Evolutionary conservation across 1,284 basidiomycete species (phyloP).

Genomic region (Microbotryomycetes sp.): DNA sequence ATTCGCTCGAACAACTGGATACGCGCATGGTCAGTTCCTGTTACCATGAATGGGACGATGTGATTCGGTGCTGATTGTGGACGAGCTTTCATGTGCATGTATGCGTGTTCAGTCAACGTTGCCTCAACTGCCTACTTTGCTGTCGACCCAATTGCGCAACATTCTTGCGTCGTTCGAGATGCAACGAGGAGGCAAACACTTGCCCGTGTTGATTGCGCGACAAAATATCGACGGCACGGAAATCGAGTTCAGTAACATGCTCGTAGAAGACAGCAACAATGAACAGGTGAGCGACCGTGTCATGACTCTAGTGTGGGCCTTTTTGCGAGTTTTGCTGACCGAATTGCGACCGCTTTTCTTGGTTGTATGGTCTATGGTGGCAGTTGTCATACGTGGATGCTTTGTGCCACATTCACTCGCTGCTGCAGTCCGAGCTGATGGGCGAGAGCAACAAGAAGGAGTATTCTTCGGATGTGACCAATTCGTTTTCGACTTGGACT

Average conservation of each 20-base stretch:
- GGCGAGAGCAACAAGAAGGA: slow-evolving; percentile 30
- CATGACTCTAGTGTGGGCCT: slow-evolving; percentile 37
- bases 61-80: not conserved
- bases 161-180: slow-evolving; percentile 64
- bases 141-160: slow-evolving; percentile 79
- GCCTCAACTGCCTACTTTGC: slow-evolving; percentile 62
- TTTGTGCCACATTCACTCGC: slow-evolving; percentile 27
- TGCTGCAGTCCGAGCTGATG: slow-evolving; percentile 30
- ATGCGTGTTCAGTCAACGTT: slow-evolving; percentile 52
- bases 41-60: not conserved
- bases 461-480: not conserved
- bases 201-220: slow-evolving; percentile 71
- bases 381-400: slow-evolving; percentile 19
- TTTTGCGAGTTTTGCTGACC: not conserved
- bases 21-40: slow-evolving; percentile 56
- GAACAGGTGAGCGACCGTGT: slow-evolving; percentile 82
- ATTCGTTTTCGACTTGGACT: not conserved
- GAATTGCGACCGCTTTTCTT: not conserved
- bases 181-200: slow-evolving; percentile 54
- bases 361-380: not conserved
- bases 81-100: not conserved
- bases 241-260: slow-evolving; percentile 92
- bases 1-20: slow-evolving; percentile 67
- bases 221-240: slow-evolving; percentile 92
- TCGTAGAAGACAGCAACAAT: slow-evolving; percentile 96